A percentile compares a stretch with the other conserved stretches of the same genome.
Evolutionary conservation across 1,284 basidiomycete genomes (phyloP).

Genomic region (Gyrodon tennesseensis): DNA sequence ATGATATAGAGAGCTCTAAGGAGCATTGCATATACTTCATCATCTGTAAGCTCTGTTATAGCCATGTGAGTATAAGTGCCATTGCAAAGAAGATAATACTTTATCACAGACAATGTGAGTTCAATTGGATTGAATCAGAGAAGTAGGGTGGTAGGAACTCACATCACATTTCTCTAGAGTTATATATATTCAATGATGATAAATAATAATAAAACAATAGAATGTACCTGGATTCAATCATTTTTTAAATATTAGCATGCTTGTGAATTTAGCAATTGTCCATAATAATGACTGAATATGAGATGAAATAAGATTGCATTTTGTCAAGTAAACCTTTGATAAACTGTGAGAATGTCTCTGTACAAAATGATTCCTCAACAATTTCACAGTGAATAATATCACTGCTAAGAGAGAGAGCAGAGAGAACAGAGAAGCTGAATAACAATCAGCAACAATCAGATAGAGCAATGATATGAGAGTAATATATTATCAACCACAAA

Average conservation of each 20-base stretch:
- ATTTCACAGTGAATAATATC: constrained; percentile 16
- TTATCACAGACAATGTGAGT: constrained; percentile 17
- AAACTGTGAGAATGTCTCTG: neutral
- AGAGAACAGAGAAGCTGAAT: constrained; percentile 20
- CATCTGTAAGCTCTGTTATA: constrained; percentile 8
- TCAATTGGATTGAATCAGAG: constrained; percentile 20
- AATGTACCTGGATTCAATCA: neutral
- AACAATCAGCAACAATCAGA: neutral
- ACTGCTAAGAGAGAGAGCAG: constrained; percentile 1
- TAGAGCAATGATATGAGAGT: neutral
- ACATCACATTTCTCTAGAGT: constrained; percentile 13
- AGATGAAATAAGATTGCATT: neutral
- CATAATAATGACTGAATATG: constrained; percentile 2
- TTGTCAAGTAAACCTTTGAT: neutral
- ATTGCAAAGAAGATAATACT: neutral
- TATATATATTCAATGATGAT: neutral
- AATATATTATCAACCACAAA: neutral
- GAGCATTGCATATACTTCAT: constrained; percentile 14
- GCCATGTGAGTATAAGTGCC: constrained; percentile 10
- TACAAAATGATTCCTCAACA: constrained; percentile 14
- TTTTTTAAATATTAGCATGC: neutral
- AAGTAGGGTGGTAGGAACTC: constrained; percentile 23
- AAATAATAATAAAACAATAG: no score
- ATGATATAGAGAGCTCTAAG: constrained; percentile 23
- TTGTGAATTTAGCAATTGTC: constrained; percentile 9